These are phyloP conservation scores for Mycena latifolia DNA, from an alignment of 768 basidiomycete species.

Conservation along the genomic window DNA sequence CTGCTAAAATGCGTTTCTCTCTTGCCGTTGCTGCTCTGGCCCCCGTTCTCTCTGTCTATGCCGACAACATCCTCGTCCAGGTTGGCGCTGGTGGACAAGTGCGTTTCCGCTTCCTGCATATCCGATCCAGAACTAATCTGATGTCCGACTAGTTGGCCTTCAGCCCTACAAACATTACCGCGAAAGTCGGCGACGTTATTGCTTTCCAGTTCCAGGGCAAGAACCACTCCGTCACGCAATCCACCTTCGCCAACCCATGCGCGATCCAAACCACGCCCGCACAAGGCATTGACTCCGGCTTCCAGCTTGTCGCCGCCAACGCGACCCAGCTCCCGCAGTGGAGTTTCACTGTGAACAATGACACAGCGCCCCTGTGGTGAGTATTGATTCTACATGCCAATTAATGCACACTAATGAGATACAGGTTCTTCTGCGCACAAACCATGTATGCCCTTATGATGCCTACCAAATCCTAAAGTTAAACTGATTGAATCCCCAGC, in stretches of 20 bases:
- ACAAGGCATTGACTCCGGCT: conserved; percentile 65
- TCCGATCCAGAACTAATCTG: not conserved
- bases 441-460: conserved; percentile 26
- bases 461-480: too few species aligned
- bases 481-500: not conserved
- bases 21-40: conserved; percentile 56
- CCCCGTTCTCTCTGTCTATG: conserved; percentile 52
- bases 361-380: conserved; percentile 63
- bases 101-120: conserved; percentile 20
- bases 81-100: conserved; percentile 58
- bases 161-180: conserved; percentile 54
- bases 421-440: conserved; percentile 75
- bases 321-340: conserved; percentile 54
- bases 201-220: conserved; percentile 64
- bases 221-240: conserved; percentile 71
- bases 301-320: conserved; percentile 51
- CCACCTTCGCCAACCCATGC: conserved; percentile 70
- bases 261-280: conserved; percentile 47
- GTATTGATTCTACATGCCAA: too few species aligned
- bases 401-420: too few species aligned
- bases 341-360: conserved; percentile 60
- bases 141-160: conserved; percentile 49
- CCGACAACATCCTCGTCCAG: conserved; percentile 49
- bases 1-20: conserved; percentile 64
- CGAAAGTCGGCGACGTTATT: conserved; percentile 60